phyloP scores from a whole-genome alignment of 495 filamentous ascomycete genomes.

The Penicillium psychrofluorescens region DNA sequence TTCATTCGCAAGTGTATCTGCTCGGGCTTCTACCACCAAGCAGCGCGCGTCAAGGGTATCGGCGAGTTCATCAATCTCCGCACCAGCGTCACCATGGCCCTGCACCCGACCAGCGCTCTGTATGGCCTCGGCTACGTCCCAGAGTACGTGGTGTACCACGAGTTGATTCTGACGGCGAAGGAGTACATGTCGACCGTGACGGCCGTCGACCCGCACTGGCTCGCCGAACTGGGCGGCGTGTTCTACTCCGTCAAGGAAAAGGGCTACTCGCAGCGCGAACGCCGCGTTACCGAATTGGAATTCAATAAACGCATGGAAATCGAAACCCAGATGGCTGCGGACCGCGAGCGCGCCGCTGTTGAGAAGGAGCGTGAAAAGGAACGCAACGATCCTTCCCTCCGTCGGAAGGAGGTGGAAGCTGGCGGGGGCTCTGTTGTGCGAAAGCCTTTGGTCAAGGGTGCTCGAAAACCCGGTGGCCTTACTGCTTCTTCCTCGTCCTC shows the following conservation, averaged over 20 bases:
- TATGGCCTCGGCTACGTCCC: constrained; percentile 91
- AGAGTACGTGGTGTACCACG: constrained; percentile 97
- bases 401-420: constrained; percentile 34
- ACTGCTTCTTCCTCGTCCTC: constrained; percentile 27
- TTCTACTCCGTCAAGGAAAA: constrained; percentile 99
- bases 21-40: constrained; percentile 96
- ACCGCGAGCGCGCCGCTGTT: constrained; percentile 56
- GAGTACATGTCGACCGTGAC: constrained; percentile 99
- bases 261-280: constrained; percentile 84
- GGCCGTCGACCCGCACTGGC: constrained; percentile 94
- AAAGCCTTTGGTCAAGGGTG: constrained; percentile 27
- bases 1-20: constrained; percentile 93
- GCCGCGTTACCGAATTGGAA: constrained; percentile 84
- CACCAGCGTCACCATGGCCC: constrained; percentile 84
- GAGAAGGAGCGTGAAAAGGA: constrained; percentile 50
- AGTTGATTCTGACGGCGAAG: constrained; percentile 92
- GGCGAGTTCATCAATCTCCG: constrained; percentile 96
- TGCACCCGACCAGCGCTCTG: constrained; percentile 89
- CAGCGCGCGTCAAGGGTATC: constrained; percentile 93
- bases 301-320: constrained; percentile 96
- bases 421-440: constrained; percentile 30
- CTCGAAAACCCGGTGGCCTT: constrained; percentile 34
- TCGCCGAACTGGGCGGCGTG: constrained; percentile 96
- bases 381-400: constrained; percentile 25
- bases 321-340: constrained; percentile 85